Percentiles rank a stretch among this genome's conserved stretches.
Conservation (phyloP, 2,329 filamentous ascomycete species). For the Fusarium sp. region DNA sequence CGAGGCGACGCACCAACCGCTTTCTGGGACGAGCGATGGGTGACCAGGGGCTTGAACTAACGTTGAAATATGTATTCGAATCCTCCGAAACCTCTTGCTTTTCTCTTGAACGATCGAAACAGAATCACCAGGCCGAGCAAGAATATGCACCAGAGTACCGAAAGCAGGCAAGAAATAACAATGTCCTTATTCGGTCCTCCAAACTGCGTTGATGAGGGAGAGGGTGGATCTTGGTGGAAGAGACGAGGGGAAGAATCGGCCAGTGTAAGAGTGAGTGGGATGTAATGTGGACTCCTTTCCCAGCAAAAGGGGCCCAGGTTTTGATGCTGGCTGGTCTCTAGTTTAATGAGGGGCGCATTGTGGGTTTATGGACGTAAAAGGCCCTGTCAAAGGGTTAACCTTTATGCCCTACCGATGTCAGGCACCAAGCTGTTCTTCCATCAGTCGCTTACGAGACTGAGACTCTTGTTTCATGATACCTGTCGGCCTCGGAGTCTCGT, state of each 20-base stretch:
- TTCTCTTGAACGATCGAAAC: slow-evolving; percentile 8
- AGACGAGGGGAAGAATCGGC: slow-evolving; percentile 29
- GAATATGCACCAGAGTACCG: background rate
- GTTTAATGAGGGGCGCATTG: slow-evolving; percentile 40
- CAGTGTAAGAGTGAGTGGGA: slow-evolving; percentile 41
- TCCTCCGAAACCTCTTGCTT: slow-evolving; percentile 4
- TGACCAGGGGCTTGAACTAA: slow-evolving; percentile 22
- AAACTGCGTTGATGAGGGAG: slow-evolving; percentile 32
- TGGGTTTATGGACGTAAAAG: slow-evolving; percentile 32
- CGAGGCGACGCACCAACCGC: slow-evolving; percentile 39
- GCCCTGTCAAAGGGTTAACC: slow-evolving; percentile 29
- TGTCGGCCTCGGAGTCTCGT: slow-evolving; percentile 10
- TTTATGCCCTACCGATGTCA: slow-evolving; percentile 31
- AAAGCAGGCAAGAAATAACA: slow-evolving; percentile 20
- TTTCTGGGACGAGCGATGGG: slow-evolving; percentile 34
- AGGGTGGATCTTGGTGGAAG: slow-evolving; percentile 31
- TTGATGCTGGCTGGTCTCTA: slow-evolving; percentile 35
- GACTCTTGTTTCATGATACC: slow-evolving; percentile 32
- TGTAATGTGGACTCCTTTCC: slow-evolving; percentile 37
- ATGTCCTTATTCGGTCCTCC: slow-evolving; percentile 21
- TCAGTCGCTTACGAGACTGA: slow-evolving; percentile 30
- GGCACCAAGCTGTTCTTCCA: slow-evolving; percentile 29
- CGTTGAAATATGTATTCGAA: slow-evolving; percentile 15
- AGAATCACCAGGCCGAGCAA: background rate
- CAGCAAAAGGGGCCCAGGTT: slow-evolving; percentile 37